Percentiles rank a stretch among this genome's conserved stretches.
Evolutionary conservation across 2,329 filamentous ascomycete species (phyloP).

Genomic region (Peltaster fructicola): DNA sequence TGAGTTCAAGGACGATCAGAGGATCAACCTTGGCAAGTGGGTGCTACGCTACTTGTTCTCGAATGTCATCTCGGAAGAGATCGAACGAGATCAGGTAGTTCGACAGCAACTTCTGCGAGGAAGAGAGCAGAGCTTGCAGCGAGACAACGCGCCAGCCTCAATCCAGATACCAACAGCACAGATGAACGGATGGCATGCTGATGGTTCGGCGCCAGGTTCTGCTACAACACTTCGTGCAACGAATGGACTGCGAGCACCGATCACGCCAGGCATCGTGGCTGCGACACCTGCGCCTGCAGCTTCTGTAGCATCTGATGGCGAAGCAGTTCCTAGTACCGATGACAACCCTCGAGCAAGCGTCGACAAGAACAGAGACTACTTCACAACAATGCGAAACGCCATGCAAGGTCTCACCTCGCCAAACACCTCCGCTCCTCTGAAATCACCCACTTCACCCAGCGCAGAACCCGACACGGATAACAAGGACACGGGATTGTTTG

Average conservation of each 20-base stretch:
- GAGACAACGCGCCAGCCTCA: conserved; percentile 41
- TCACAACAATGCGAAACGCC: too few species aligned
- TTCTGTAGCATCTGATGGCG: conserved; percentile 30
- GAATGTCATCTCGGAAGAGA: conserved; percentile 76
- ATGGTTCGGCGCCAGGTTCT: conserved; percentile 25
- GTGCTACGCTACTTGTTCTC: conserved; percentile 82
- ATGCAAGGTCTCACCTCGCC: too few species aligned
- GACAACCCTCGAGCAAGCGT: conserved; percentile 15
- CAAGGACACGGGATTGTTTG: conserved; percentile 45
- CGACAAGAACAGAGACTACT: too few species aligned
- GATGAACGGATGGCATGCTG: conserved; percentile 26
- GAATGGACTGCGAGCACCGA: conserved; percentile 44
- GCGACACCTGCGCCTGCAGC: conserved; percentile 20
- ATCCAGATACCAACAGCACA: conserved; percentile 35
- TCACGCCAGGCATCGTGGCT: conserved; percentile 51
- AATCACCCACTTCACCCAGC: too few species aligned
- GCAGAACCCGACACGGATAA: too few species aligned
- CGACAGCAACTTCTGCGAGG: conserved; percentile 50
- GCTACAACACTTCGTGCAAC: conserved; percentile 37
- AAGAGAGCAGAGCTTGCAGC: conserved; percentile 38
- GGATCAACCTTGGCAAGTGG: conserved; percentile 96
- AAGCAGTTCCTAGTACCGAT: conserved; percentile 32
- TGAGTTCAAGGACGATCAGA: conserved; percentile 80
- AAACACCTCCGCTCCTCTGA: too few species aligned
- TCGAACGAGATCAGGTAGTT: conserved; percentile 58